phyloP scores from a whole-genome alignment of 148 eudicot species.

The Cornus controversa region DNA sequence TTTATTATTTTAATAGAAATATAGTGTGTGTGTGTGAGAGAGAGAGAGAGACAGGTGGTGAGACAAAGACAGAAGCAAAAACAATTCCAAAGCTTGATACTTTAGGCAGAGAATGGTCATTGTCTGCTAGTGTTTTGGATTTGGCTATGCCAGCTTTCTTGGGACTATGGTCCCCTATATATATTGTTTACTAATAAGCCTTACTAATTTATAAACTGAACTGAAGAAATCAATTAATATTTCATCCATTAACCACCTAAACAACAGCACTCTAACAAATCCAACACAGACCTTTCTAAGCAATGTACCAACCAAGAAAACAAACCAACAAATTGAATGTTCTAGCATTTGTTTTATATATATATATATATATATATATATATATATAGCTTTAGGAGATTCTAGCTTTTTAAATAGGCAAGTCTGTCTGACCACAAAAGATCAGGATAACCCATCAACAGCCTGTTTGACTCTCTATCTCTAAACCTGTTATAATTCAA shows the following conservation, averaged over 20 bases:
- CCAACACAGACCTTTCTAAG: neutral
- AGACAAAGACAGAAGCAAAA: constrained; percentile 7
- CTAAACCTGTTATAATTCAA: too few relatives aligned
- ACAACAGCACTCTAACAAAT: neutral
- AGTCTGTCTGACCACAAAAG: neutral
- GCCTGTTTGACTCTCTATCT: neutral
- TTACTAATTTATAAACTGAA: neutral
- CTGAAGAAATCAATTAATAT: neutral
- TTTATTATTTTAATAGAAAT: too few relatives aligned
- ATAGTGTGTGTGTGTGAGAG: neutral
- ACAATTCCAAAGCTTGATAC: neutral
- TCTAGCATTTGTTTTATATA: too few relatives aligned
- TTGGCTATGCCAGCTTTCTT: constrained; percentile 19
- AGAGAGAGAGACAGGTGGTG: neutral
- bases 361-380: too few relatives aligned
- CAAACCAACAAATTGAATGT: neutral
- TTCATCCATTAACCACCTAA: neutral
- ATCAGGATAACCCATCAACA: neutral
- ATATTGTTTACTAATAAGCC: neutral
- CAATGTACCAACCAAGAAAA: neutral
- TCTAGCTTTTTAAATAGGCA: too few relatives aligned
- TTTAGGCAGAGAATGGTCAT: neutral
- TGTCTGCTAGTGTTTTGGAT: constrained; percentile 6
- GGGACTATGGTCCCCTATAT: constrained; percentile 11
- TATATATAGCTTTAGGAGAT: too few relatives aligned